A percentile compares a stretch with the other conserved stretches of the same genome.
Evolutionary conservation across 345 rosid species (phyloP).

Genomic region (Lumnitzera racemosa): DNA sequence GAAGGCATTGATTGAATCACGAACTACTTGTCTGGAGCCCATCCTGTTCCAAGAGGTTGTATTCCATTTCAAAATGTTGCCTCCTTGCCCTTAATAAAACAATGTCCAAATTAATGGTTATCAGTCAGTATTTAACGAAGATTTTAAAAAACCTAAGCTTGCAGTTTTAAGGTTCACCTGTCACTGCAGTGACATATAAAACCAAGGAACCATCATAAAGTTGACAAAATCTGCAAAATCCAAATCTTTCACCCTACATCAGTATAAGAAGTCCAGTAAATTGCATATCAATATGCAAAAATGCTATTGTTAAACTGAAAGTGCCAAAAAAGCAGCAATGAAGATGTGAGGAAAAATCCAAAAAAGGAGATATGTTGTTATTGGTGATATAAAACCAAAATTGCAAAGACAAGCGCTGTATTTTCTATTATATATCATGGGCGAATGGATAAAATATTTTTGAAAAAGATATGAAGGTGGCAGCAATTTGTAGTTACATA

Average conservation of each 20-base stretch:
- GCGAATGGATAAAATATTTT: no score
- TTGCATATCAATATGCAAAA: background rate
- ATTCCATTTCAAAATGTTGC: conserved; percentile 65
- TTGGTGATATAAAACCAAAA: no score
- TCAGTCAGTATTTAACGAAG: background rate
- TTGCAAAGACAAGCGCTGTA: no score
- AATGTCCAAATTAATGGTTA: background rate
- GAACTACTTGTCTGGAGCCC: conserved; percentile 41
- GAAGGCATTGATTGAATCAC: conserved; percentile 55
- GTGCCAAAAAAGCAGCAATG: no score
- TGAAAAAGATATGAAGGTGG: no score
- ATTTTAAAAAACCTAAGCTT: background rate
- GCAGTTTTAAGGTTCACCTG: conserved; percentile 35
- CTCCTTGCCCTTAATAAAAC: conserved; percentile 44
- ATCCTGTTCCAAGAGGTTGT: conserved; percentile 62
- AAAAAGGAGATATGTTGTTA: no score
- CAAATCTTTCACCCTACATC: conserved; percentile 69
- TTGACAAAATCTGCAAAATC: conserved; percentile 70
- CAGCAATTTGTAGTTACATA: no score
- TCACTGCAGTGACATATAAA: conserved; percentile 68
- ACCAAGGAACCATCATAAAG: conserved; percentile 33
- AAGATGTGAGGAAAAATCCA: no score
- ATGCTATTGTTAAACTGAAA: no score
- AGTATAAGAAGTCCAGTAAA: conserved; percentile 4
- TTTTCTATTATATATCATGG: no score